Conservation (phyloP, 2,329 filamentous ascomycete genomes). For the Alternaria conjuncta region DNA sequence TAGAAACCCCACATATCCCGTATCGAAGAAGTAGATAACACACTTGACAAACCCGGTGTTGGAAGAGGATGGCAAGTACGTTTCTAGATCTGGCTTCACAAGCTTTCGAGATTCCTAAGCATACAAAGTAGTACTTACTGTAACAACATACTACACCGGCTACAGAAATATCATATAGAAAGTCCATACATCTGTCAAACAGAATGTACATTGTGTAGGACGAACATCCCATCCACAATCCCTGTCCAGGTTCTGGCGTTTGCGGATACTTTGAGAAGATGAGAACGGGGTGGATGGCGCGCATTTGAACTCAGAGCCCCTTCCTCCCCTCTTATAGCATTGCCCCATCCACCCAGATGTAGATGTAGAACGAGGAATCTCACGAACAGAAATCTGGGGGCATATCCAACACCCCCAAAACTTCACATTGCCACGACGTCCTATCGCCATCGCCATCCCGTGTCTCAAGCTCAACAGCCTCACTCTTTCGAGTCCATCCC, state of each 20-base stretch:
- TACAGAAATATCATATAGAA: not conserved
- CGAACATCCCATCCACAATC: not conserved
- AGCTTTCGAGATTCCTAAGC: not conserved
- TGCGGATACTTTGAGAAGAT: not conserved
- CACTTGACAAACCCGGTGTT: too few relatives aligned
- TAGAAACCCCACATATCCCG: not conserved
- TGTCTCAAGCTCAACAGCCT: not conserved
- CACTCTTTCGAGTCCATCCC: not conserved
- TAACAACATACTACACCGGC: not conserved
- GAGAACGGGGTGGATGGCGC: not conserved
- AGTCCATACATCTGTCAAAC: not conserved
- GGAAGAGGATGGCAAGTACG: not conserved
- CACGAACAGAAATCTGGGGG: not conserved
- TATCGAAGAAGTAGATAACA: not conserved
- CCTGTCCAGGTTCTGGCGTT: not conserved
- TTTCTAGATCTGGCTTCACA: not conserved
- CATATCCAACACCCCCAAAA: not conserved
- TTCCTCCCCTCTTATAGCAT: not conserved
- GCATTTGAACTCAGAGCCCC: not conserved
- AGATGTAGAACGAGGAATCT: not conserved
- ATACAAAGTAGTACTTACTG: not conserved
- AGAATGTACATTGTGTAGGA: not conserved
- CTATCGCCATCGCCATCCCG: not conserved
- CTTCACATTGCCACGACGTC: accelerated
- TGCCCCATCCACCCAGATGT: not conserved